Evolutionary conservation across 164 flowering plant species (phyloP).

Genomic region (Macadamia tetraphylla): DNA sequence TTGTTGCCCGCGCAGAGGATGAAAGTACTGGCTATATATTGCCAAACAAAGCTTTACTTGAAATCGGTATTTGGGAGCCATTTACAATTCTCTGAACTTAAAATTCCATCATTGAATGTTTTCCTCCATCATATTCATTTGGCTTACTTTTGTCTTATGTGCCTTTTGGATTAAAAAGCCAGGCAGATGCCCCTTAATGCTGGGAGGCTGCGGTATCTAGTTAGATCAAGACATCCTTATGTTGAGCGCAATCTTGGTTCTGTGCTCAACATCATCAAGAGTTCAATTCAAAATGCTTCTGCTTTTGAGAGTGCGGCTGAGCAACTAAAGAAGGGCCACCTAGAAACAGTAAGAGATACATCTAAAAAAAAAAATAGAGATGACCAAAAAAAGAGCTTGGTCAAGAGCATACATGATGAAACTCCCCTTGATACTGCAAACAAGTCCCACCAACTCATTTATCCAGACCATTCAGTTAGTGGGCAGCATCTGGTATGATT

Average conservation of each 20-base stretch:
- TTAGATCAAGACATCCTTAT: conserved; percentile 72
- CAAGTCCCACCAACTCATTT: not conserved
- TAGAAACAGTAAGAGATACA: conserved; percentile 36
- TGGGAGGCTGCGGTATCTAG: conserved; percentile 47
- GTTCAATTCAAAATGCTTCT: conserved; percentile 61
- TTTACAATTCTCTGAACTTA: not conserved
- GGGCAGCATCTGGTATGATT: not conserved
- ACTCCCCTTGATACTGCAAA: not conserved
- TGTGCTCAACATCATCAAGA: conserved; percentile 60
- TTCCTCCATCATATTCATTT: not conserved
- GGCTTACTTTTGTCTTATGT: conserved; percentile 10
- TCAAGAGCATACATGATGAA: not conserved
- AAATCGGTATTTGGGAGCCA: conserved; percentile 54
- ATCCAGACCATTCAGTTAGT: not conserved
- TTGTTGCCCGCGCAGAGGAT: conserved; percentile 90
- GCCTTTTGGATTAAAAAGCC: conserved; percentile 43
- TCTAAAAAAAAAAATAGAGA: not conserved
- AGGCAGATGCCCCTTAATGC: conserved; percentile 72
- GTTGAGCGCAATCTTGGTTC: conserved; percentile 69
- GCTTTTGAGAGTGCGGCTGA: conserved; percentile 64
- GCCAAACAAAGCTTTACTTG: conserved; percentile 85
- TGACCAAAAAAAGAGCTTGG: not conserved
- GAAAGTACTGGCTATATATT: conserved; percentile 96
- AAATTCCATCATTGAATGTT: not conserved
- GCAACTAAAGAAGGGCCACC: conserved; percentile 42